Conservation (phyloP, 2,329 filamentous ascomycete genomes). For the Aspergillus pseudoterreus region DNA sequence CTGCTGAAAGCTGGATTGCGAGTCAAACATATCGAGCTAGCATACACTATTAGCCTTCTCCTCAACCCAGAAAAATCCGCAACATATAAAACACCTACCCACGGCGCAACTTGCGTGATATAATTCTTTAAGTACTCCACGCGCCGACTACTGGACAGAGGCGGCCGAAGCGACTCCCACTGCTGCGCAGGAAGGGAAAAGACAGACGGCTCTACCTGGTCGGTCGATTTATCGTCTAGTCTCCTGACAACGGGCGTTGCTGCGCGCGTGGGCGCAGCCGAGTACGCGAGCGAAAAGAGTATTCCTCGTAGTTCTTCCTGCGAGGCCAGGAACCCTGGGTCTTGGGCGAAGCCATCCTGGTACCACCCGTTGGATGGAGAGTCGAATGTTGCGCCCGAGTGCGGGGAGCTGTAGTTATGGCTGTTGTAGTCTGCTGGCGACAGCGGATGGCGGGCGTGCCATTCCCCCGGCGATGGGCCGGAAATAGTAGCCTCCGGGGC, state of each 20-base stretch:
- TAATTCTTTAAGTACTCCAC: slow-evolving; percentile 48
- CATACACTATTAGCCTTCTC: background rate
- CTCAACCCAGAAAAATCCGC: background rate
- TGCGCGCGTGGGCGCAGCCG: slow-evolving; percentile 41
- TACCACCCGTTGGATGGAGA: slow-evolving; percentile 17
- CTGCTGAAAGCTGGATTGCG: slow-evolving; percentile 50
- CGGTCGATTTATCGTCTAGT: background rate
- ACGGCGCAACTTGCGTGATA: slow-evolving; percentile 52
- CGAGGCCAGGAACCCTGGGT: slow-evolving; percentile 44
- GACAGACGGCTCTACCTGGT: background rate
- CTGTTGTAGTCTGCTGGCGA: background rate
- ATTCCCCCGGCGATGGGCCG: background rate
- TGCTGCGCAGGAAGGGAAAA: background rate
- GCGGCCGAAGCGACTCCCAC: slow-evolving; percentile 11
- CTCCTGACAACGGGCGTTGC: slow-evolving; percentile 28
- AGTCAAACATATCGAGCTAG: slow-evolving; percentile 57
- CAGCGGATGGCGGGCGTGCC: background rate
- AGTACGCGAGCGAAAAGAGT: slow-evolving; percentile 45
- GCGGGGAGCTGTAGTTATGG: slow-evolving; percentile 3
- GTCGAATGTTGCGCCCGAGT: slow-evolving; percentile 2
- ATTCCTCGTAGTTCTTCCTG: slow-evolving; percentile 45
- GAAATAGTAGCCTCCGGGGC: background rate
- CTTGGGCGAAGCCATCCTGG: slow-evolving; percentile 29
- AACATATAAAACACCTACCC: slow-evolving; percentile 32
- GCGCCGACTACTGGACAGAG: slow-evolving; percentile 31